Evolutionary conservation across 2,329 filamentous ascomycete species (phyloP).

Genomic region (Botrytis aclada): DNA sequence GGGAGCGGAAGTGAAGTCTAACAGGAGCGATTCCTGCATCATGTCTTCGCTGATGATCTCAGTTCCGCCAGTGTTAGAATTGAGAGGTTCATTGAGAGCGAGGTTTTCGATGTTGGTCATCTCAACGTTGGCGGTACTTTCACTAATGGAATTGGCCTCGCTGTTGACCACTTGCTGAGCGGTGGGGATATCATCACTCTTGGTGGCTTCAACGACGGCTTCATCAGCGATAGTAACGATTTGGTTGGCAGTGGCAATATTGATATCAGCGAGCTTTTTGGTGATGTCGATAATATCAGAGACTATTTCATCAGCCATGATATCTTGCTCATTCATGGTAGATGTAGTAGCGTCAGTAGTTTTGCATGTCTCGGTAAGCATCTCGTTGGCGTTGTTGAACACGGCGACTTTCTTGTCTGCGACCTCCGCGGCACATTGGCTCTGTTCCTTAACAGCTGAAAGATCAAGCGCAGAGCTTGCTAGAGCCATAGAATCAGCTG

Average conservation of each 20-base stretch:
- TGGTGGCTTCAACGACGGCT: neutral
- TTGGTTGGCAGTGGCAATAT: neutral
- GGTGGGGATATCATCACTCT: rapidly evolving
- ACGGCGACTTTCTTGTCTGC: neutral
- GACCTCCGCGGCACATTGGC: neutral
- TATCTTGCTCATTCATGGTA: neutral
- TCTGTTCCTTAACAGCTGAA: neutral
- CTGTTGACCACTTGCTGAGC: neutral
- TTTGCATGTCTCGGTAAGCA: neutral
- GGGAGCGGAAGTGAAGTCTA: neutral
- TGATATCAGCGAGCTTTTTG: neutral
- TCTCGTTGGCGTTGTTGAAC: too few species aligned
- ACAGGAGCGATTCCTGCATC: neutral
- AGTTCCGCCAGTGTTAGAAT: neutral
- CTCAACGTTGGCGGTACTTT: neutral
- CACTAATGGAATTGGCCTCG: neutral
- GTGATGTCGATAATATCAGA: neutral
- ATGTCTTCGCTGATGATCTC: neutral
- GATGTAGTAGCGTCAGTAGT: neutral
- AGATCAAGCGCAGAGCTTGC: neutral
- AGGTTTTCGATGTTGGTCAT: neutral
- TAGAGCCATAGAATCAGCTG: neutral
- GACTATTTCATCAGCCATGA: neutral
- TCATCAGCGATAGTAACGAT: rapidly evolving
- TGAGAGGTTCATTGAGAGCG: neutral